Evolutionary conservation across 305 asterid species (phyloP).

Genomic region (Nicotiana rustica): DNA sequence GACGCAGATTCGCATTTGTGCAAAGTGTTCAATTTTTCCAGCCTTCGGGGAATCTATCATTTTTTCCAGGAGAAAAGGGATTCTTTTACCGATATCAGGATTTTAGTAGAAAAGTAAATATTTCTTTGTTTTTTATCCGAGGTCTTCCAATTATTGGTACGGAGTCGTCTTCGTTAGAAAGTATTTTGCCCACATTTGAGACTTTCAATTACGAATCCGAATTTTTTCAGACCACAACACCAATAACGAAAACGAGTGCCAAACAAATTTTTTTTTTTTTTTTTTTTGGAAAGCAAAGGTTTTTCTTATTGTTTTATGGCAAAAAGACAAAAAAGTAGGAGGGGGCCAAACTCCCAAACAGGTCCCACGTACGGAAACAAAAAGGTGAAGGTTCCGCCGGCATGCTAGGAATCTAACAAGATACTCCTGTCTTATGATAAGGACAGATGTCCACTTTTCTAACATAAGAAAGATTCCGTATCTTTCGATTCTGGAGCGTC

Average conservation of each 20-base stretch:
- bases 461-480: conserved; percentile 9
- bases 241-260: too few species aligned
- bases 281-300: background rate
- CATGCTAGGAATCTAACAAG: background rate
- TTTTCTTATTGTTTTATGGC: background rate
- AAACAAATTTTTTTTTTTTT: too few species aligned
- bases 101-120: too few species aligned
- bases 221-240: too few species aligned
- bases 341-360: background rate
- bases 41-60: background rate
- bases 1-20: conserved; percentile 16
- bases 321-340: background rate
- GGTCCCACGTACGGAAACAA: background rate
- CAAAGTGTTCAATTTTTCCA: background rate
- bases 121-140: too few species aligned
- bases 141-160: too few species aligned
- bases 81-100: too few species aligned
- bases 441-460: background rate
- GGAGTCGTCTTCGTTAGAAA: too few species aligned
- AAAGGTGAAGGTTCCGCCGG: conserved; percentile 17
- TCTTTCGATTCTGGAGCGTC: background rate
- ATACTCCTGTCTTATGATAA: background rate
- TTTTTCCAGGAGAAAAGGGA: too few species aligned
- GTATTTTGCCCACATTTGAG: too few species aligned
- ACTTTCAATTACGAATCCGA: too few species aligned